phyloP scores from a whole-genome alignment of 495 filamentous ascomycete species.

The Zalerion maritima region DNA sequence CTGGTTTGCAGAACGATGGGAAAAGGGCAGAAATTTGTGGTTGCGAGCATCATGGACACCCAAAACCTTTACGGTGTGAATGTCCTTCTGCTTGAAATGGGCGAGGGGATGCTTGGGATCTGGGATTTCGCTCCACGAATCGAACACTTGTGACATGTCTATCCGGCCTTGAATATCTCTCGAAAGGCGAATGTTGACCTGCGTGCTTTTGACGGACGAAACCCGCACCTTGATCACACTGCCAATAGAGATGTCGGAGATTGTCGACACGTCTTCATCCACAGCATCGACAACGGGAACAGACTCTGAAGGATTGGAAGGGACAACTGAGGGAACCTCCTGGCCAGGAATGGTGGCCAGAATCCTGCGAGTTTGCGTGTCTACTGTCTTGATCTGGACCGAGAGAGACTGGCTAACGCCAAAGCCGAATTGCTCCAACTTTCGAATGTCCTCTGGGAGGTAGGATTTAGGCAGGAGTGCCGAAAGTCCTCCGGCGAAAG shows the following conservation, averaged over 20 bases:
- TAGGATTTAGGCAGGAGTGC: constrained; percentile 66
- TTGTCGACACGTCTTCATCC: constrained; percentile 46
- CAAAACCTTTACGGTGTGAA: constrained; percentile 60
- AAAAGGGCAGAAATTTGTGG: constrained; percentile 83
- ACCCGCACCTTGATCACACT: constrained; percentile 67
- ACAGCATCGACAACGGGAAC: constrained; percentile 46
- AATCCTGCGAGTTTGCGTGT: constrained; percentile 31
- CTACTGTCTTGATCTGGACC: constrained; percentile 53
- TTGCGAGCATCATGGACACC: constrained; percentile 83
- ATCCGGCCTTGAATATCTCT: constrained; percentile 85
- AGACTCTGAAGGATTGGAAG: constrained; percentile 8
- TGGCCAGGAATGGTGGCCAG: constrained; percentile 21
- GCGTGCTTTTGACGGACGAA: constrained; percentile 67
- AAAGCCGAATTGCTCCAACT: constrained; percentile 62
- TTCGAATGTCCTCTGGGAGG: constrained; percentile 48
- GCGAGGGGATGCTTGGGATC: constrained; percentile 65
- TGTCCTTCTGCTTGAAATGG: constrained; percentile 53
- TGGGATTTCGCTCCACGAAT: constrained; percentile 71
- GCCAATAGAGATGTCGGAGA: constrained; percentile 60
- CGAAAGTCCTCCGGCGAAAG: constrained; percentile 63
- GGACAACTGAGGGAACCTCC: constrained; percentile 10
- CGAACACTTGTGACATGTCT: constrained; percentile 78
- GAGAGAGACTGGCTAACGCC: constrained; percentile 54
- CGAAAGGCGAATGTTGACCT: constrained; percentile 79
- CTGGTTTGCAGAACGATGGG: constrained; percentile 62